Conservation (phyloP, 805 yeast genomes). For the Debaryomyces tyrocola region DNA sequence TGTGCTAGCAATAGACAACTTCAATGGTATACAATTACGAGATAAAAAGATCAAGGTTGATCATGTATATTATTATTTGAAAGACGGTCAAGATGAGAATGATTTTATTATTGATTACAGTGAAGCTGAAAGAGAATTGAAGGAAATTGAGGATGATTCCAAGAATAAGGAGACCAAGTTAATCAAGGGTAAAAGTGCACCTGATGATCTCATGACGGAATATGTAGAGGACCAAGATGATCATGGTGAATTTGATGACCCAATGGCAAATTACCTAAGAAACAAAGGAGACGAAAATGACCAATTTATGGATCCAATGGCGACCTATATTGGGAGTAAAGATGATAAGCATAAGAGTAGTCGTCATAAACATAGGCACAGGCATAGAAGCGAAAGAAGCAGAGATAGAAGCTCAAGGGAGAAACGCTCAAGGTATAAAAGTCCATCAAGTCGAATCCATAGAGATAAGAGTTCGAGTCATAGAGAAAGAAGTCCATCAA, state of each 20-base stretch:
- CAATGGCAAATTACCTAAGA: slow-evolving; percentile 17
- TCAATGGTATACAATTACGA: slow-evolving; percentile 65
- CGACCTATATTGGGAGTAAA: slow-evolving; percentile 8
- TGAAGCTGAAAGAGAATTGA: slow-evolving; percentile 9
- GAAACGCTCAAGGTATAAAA: background rate
- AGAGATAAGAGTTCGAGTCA: no score
- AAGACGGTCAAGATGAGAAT: slow-evolving; percentile 51
- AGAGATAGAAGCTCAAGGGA: background rate
- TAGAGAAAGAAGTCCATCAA: no score
- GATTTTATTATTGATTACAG: slow-evolving; percentile 34
- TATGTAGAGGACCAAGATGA: slow-evolving; percentile 21
- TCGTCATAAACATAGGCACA: slow-evolving; percentile 1
- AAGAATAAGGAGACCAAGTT: slow-evolving; percentile 2
- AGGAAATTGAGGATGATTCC: slow-evolving; percentile 3
- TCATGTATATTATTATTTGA: slow-evolving; percentile 63
- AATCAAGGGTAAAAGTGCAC: slow-evolving; percentile 4
- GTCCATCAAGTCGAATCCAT: background rate
- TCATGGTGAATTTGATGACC: slow-evolving; percentile 33
- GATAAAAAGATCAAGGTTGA: slow-evolving; percentile 60
- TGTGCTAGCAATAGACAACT: slow-evolving; percentile 82
- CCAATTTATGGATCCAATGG: slow-evolving; percentile 37
- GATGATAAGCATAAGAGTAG: slow-evolving; percentile 7
- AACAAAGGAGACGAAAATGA: slow-evolving; percentile 20
- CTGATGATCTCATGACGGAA: background rate
- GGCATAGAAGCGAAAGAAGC: background rate